A percentile compares a stretch with the other conserved stretches of the same genome.
These are phyloP conservation scores for Mycena vitilis DNA, from an alignment of 768 basidiomycete species.

Conservation along the genomic window DNA sequence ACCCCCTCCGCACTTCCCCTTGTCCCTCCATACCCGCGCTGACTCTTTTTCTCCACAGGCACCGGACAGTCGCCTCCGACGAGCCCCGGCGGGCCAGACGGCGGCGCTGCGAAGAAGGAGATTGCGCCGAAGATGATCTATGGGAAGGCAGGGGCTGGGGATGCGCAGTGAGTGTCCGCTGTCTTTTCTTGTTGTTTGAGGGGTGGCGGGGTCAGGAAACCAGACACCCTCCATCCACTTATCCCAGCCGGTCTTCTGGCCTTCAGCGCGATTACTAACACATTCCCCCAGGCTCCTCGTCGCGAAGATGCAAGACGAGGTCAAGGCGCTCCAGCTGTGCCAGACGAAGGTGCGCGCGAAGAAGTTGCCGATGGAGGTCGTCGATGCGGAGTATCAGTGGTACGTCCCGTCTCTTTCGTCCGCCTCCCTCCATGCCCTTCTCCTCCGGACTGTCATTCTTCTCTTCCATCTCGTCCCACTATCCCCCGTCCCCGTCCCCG, in stretches of 20 bases:
- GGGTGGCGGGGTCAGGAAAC: too few species aligned
- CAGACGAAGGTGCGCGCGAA: conserved; percentile 93
- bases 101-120: conserved; percentile 78
- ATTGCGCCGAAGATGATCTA: conserved; percentile 98
- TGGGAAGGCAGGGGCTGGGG: conserved; percentile 84
- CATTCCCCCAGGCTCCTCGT: conserved; percentile 67
- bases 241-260: too few species aligned
- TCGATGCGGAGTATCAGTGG: conserved; percentile 99
- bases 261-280: neutral
- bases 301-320: conserved; percentile 89
- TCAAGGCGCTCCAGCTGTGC: conserved; percentile 91
- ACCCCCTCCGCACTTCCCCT: too few species aligned
- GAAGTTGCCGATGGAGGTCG: conserved; percentile 97
- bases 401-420: neutral
- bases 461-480: neutral
- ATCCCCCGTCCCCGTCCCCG: neutral
- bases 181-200: conserved; percentile 7
- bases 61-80: conserved; percentile 45
- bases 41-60: conserved; percentile 6
- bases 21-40: neutral
- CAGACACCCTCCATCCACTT: too few species aligned
- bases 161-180: conserved; percentile 69
- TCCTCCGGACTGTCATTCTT: neutral
- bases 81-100: conserved; percentile 44
- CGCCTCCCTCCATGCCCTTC: neutral